Conservation (phyloP, 2,329 filamentous ascomycete species). For the Tolypocladium album region DNA sequence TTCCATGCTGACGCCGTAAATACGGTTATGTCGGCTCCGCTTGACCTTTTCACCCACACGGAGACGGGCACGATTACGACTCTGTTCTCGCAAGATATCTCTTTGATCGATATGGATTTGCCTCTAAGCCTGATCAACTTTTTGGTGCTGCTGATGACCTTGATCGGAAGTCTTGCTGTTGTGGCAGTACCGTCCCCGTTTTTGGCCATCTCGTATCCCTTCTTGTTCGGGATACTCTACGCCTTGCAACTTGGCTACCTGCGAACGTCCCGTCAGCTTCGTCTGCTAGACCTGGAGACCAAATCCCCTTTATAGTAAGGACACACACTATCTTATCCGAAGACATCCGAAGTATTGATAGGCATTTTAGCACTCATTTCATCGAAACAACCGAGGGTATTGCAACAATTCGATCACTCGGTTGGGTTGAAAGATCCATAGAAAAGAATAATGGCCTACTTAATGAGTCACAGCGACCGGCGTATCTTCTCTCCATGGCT, state of each 20-base stretch:
- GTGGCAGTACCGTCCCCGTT: neutral
- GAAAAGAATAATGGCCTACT: neutral
- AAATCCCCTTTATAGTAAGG: neutral
- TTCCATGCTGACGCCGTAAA: neutral
- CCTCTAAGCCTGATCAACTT: neutral
- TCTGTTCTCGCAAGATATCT: neutral
- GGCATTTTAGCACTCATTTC: neutral
- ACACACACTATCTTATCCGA: neutral
- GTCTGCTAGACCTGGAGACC: neutral
- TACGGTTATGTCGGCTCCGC: neutral
- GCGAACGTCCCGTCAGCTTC: neutral
- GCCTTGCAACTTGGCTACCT: neutral
- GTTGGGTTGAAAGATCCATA: neutral
- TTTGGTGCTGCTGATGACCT: neutral
- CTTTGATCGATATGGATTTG: neutral
- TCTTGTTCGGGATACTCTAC: neutral
- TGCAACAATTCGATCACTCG: neutral
- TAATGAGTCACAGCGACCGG: neutral
- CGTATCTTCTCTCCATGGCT: neutral
- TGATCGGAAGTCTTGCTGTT: neutral
- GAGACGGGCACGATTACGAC: neutral
- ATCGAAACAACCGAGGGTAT: neutral
- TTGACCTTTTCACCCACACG: neutral
- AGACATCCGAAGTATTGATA: neutral
- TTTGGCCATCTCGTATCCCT: neutral